Base-by-base conservation (phyloP, 208 protist species). In the Trypanosoma avium region DNA sequence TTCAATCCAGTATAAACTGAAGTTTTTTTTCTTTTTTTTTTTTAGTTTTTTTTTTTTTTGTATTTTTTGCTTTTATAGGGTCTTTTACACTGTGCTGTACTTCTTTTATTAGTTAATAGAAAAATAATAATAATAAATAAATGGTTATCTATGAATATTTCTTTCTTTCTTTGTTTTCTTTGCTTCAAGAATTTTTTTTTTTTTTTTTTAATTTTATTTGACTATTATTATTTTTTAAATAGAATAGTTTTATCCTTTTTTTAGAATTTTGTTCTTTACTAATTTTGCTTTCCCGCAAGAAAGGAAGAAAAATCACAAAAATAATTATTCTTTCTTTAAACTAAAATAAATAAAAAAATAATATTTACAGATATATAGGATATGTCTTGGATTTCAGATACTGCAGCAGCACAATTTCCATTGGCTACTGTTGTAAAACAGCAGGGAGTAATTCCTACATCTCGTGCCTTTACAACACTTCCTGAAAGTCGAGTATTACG, bases 361-460 rank as follows among this genome's bases (percentile, higher is more conserved):
- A 42, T n/a, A 13, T 42, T 42, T 42, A n/a, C 36, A n/a, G 36
- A n/a, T 8, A 42, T 42, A 47, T 22, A 6, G 17, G 15, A 3
- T 13, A 93, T 96, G 85, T 53, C 78, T 40, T 92, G 82, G 84
- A 54, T 88, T 19, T 27, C 58, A 3, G 88, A 96, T 64, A 69
- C 77, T 22, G 60, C 72, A 15, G 80, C 73, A 13, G 73, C 85
- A 32, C 87, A 92, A 76, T 79, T 81, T 62, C 77, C 79, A 38
- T 63, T 96, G 10, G 74, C 85, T 46, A 89, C 77, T 19, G 84
- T 96, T 32, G 67, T 80, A 24, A 95, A 95, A 75, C 89, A 95
- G 74, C 89, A 91, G 68, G 67, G 70, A 24, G 49, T 70, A 33
- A 61, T 95, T 48, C 86, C 82, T 6, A 56, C 73, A 4, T 92